Percentiles rank a stretch among this genome's conserved stretches.
Evolutionary conservation across 2,329 filamentous ascomycete genomes (phyloP).

Genomic region (Aureobasidium sp.): DNA sequence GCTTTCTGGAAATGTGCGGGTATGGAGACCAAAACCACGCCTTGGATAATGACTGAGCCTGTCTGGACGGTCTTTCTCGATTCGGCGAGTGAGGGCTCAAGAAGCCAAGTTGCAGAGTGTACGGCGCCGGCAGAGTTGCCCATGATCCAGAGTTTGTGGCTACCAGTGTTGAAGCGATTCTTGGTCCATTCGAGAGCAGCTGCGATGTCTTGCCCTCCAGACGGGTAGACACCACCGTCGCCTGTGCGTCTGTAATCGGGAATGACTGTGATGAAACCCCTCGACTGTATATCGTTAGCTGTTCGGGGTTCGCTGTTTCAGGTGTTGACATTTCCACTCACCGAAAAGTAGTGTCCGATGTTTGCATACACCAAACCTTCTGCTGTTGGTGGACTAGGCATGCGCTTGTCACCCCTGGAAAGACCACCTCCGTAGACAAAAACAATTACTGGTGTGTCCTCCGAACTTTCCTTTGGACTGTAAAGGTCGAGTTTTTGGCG

Average conservation of each 20-base stretch:
- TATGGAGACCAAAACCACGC: conserved; percentile 18
- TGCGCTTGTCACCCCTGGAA: conserved; percentile 24
- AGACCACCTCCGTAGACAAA: conserved; percentile 30
- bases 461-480: conserved; percentile 16
- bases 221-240: conserved; percentile 33
- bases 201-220: conserved; percentile 32
- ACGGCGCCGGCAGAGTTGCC: conserved; percentile 35
- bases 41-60: conserved; percentile 15
- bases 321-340: neutral
- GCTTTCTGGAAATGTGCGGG: conserved; percentile 19
- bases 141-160: conserved; percentile 29
- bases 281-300: conserved; percentile 16
- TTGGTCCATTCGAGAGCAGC: conserved; percentile 29
- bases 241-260: conserved; percentile 32
- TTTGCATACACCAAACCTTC: conserved; percentile 27
- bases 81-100: conserved; percentile 19
- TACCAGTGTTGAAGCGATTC: conserved; percentile 13
- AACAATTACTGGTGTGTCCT: conserved; percentile 18
- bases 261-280: conserved; percentile 20
- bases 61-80: conserved; percentile 16
- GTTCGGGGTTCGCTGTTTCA: too few species aligned
- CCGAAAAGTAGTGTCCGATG: conserved; percentile 20
- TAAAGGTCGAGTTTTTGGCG: conserved; percentile 35
- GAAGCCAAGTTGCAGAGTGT: conserved; percentile 29
- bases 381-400: conserved; percentile 16